Base-by-base conservation (phyloP, 805 yeast species). In the Candida arabinofermentans region DNA sequence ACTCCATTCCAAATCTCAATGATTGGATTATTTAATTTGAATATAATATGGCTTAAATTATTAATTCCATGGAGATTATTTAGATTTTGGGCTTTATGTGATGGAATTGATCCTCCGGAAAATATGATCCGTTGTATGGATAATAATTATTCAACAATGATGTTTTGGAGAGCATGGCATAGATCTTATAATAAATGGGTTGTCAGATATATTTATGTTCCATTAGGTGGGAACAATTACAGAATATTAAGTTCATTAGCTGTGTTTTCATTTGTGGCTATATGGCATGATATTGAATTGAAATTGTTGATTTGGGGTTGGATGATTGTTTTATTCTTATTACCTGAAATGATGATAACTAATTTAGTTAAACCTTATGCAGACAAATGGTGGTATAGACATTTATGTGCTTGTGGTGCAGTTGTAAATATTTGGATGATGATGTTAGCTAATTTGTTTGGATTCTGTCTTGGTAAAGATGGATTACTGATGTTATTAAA, bases 161-260 rank as follows among this genome's bases (percentile, higher is more conserved):
- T 93, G n/a, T 93, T 93, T 61, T 93, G 99, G 99, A 75, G 98
- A 58, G 95, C 96, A 3, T 93, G 99, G 99, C 99, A 93, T 64
- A 77, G 98, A 57, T 83, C 95, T 36, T 93, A 71, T 67, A 90
- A 91, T 65, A 76, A 84, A 51, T 93, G 96, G 95, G 84, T 86
- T 26, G 75, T 86, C 21, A 73, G 96, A 47, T 93, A 93, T 62
- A 75, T 93, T 31, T 93, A 93, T 54, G 73, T 93, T 18, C 99
- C 99, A 3, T 66, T 93, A 46, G 98, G 98, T 9, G 96, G 97
- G 0, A 72, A 85, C 0, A 68, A 65, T 8, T 76, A 81, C 52
- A 72, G 97, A 48, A 65, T 91, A 8, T 51, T 85, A 36, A 89
- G 91, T 47, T 80, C 90, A 9, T 65, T 91, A 27, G 77, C 90